Evolutionary conservation across 1,284 basidiomycete genomes (phyloP).

Genomic region (Moesziomyces globuligerus): DNA sequence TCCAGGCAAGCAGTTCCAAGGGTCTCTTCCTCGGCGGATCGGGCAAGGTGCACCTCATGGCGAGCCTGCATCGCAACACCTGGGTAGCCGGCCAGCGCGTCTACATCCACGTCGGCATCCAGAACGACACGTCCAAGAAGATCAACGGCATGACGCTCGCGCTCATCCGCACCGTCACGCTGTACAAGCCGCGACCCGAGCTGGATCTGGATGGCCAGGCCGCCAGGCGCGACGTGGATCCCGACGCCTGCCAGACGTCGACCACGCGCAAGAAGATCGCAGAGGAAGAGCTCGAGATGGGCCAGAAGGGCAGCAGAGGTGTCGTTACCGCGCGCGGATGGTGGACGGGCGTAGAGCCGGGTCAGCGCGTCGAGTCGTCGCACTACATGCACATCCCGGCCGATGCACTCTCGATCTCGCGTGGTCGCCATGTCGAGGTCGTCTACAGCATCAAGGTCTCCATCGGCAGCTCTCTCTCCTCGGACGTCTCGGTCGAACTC

Average conservation of each 20-base stretch:
- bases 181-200: slow-evolving; percentile 74
- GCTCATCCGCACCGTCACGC: slow-evolving; percentile 78
- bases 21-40: slow-evolving; percentile 74
- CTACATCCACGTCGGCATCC: slow-evolving; percentile 77
- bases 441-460: slow-evolving; percentile 80
- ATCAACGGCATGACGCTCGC: slow-evolving; percentile 75
- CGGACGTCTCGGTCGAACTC: slow-evolving; percentile 76
- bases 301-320: slow-evolving; percentile 58
- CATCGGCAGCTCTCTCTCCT: slow-evolving; percentile 75
- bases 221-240: slow-evolving; percentile 45
- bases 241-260: slow-evolving; percentile 58
- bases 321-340: slow-evolving; percentile 59
- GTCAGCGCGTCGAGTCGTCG: slow-evolving; percentile 53
- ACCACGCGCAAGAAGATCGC: slow-evolving; percentile 61
- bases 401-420: slow-evolving; percentile 79
- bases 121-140: slow-evolving; percentile 74
- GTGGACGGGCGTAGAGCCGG: slow-evolving; percentile 63
- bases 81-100: slow-evolving; percentile 90
- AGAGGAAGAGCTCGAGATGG: slow-evolving; percentile 60
- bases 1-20: slow-evolving; percentile 75
- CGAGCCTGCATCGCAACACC: slow-evolving; percentile 77
- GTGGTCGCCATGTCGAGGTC: slow-evolving; percentile 81
- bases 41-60: slow-evolving; percentile 79
- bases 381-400: slow-evolving; percentile 69
- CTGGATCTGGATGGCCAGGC: slow-evolving; percentile 66